Base-by-base conservation (phyloP, 2,329 filamentous ascomycete genomes). In the Lachnellula occidentalis region DNA sequence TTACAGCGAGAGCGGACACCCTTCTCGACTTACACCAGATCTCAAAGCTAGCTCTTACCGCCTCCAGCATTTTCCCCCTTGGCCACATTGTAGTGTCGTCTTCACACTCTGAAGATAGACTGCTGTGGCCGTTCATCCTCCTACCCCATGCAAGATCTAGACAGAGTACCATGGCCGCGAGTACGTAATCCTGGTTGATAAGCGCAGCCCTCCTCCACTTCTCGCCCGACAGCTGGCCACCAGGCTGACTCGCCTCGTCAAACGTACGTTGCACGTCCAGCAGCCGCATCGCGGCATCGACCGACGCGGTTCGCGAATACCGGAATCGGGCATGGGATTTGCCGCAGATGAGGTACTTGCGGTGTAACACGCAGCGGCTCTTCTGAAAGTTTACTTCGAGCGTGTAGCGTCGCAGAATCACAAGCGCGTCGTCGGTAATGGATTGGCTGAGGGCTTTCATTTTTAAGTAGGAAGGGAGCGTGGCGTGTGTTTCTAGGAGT, bases 161-260 rank as follows among this genome's bases (percentile, higher is more conserved):
- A 58, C 80, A 83, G 5, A 86, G 62, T 12, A 85, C 74, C 75
- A 82, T 81, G 54, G 78, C 76, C 1, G 81, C 80, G 4, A 85
- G 73, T 49, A 85, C 67, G 50, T 80, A 85, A 62, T 86, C 81
- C 48, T 83, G 79, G 51, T 80, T 74, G 17, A 77, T 75, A 4
- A 85, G 69, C 1, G 78, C 78, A 3, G 75, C 77, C 21, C 82
- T 67, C 60, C 82, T 82, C 77, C 79, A 83, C 2, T 76, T 73
- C 37, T 77, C 74, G 21, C 73, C 69, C 56, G 72, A 71, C n/a
- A 86, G 67, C 31, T 79, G 70, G 4, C 77, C 77, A 1, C 80
- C 80, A 0, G 80, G 79, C 56, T 75, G 74, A 3, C 71, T 74
- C 1, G 73, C 76, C 43, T 76, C 67, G 65, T 74, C 74, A 43